Percentiles rank a stretch among this genome's conserved stretches.
phyloP scores from a whole-genome alignment of 1,139 yeast genomes.

The Sugiyamaella castrensis region DNA sequence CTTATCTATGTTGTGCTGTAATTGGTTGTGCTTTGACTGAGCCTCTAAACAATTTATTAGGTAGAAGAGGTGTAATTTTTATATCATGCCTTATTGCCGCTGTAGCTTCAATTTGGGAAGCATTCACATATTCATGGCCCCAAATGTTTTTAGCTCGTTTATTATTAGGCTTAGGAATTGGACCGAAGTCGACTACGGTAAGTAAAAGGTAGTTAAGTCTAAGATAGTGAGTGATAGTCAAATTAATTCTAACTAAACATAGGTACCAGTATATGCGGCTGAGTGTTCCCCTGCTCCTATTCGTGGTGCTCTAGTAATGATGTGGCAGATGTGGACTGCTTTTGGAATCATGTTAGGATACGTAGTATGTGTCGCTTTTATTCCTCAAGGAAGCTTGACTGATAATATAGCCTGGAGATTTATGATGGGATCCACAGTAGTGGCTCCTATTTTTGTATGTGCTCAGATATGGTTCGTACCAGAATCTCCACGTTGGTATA shows the following conservation, averaged over 20 bases:
- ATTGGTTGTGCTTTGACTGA: conserved; percentile 75
- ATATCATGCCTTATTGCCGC: conserved; percentile 64
- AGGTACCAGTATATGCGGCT: conserved; percentile 77
- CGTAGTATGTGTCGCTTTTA: conserved; percentile 63
- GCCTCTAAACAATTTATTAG: conserved; percentile 57
- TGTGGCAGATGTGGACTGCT: conserved; percentile 89
- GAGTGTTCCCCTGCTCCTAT: conserved; percentile 75
- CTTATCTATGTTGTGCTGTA: conserved; percentile 70
- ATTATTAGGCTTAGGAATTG: conserved; percentile 72
- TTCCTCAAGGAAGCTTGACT: conserved; percentile 42
- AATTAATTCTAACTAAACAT: too few species aligned
- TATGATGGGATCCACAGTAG: conserved; percentile 74
- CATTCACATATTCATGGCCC: conserved; percentile 67
- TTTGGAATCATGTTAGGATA: conserved; percentile 83
- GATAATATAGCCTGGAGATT: conserved; percentile 72
- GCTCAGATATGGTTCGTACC: conserved; percentile 69
- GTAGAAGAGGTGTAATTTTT: conserved; percentile 74
- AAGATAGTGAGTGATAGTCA: too few species aligned
- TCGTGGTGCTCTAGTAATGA: conserved; percentile 79
- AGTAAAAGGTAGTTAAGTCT: too few species aligned
- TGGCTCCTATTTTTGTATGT: conserved; percentile 69
- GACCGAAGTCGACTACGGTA: conserved; percentile 78
- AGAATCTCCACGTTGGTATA: conserved; percentile 78
- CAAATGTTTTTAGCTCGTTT: conserved; percentile 73
- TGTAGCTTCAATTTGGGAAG: conserved; percentile 73